Evolutionary conservation across 2,329 filamentous ascomycete genomes (phyloP).

Genomic region (Nothomitra cinnamomea): DNA sequence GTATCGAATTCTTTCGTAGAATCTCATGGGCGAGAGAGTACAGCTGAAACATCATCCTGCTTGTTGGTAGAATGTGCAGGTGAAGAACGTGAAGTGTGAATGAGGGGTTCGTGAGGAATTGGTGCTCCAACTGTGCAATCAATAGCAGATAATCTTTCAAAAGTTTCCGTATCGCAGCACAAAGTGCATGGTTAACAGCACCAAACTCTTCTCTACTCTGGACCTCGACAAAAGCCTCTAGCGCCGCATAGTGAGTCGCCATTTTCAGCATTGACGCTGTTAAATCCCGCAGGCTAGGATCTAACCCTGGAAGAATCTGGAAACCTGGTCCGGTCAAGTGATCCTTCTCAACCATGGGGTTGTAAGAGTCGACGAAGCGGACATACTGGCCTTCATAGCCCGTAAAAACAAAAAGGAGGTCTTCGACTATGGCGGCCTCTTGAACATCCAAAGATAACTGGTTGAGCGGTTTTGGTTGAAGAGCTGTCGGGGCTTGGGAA

Average conservation of each 20-base stretch:
- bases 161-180: conserved; percentile 81
- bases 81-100: conserved; percentile 92
- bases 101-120: conserved; percentile 70
- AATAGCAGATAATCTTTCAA: conserved; percentile 88
- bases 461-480: conserved; percentile 50
- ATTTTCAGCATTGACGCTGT: conserved; percentile 81
- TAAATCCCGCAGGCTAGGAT: conserved; percentile 80
- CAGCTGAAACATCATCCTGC: conserved; percentile 79
- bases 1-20: conserved; percentile 67
- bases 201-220: conserved; percentile 88
- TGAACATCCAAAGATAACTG: conserved; percentile 65
- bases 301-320: conserved; percentile 63
- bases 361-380: conserved; percentile 65
- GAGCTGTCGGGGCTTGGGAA: conserved; percentile 48
- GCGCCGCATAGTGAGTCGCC: conserved; percentile 80
- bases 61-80: conserved; percentile 75
- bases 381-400: conserved; percentile 98
- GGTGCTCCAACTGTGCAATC: conserved; percentile 83
- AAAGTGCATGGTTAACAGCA: conserved; percentile 86
- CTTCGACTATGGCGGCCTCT: conserved; percentile 74
- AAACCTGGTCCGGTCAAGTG: conserved; percentile 69
- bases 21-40: conserved; percentile 80
- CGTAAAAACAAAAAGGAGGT: conserved; percentile 91
- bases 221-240: conserved; percentile 86
- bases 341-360: conserved; percentile 72